Evolutionary conservation across 2,329 filamentous ascomycete genomes (phyloP), one percentile per base, ranked within the genome.

Genomic region (Sclerotinia nivalis): DNA sequence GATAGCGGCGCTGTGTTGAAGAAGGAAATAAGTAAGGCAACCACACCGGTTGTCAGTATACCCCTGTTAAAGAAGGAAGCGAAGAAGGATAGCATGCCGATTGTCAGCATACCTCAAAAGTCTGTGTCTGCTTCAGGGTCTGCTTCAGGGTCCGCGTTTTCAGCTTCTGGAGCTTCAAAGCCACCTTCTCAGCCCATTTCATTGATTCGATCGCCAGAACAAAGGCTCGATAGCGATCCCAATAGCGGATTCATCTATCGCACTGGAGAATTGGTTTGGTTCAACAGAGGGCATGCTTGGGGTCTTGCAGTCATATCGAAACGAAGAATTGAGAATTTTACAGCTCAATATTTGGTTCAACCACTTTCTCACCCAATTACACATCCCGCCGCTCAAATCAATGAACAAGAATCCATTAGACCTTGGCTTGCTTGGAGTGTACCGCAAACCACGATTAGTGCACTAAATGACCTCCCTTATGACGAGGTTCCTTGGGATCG

Each of bases 361-460:
- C 84, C 84, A 7, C 81, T 83, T 13, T 87, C 80, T 59, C 83
- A 81, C 76, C 84, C 84, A 12, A 77, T 77, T 56, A 74, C 79
- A 12, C 74, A 81, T 31, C 79, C 80, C 15, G 74, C 77, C 37
- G 75, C 79, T 6, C 80, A 83, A 58, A 79, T 83, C 15, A 82
- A 85, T 31, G 79, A 80, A 1, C 75, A 81, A 15, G 80, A 85
- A 67, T 75, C 77, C 6, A 79, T 88, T 50, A 82, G 86, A 50
- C 86, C 86, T 0, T 88, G 85, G 85, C 80, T 88, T 40, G 85
- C 86, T 1, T 88, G 85, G 86, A 86, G 83, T 65, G 82, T 85
- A 18, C 86, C 86, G 0, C 75, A 74, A n/a, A 84, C 83, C 69
- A 86, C 84, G 2, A 81, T 83, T 69, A 73, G 76, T 20, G 78